phyloP scores from a whole-genome alignment of 495 filamentous ascomycete species.

The Bathelium albidoporum region DNA sequence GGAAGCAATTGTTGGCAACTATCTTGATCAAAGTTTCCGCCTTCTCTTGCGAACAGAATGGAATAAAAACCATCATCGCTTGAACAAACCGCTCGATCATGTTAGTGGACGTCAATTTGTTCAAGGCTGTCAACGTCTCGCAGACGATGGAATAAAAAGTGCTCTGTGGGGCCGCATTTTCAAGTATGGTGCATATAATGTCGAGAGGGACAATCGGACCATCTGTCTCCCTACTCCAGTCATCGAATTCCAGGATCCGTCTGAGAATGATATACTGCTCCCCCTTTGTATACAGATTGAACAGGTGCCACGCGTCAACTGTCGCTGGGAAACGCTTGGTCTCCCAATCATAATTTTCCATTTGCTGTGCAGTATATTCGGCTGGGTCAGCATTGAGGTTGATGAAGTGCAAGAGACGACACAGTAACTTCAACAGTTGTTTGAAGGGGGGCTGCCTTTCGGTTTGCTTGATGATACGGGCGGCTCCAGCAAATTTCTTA shows the following conservation, averaged over 20 bases:
- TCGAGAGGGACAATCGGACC: not conserved
- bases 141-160: not conserved
- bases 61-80: too few relatives aligned
- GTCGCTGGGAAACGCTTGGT: not conserved
- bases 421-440: not conserved
- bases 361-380: not conserved
- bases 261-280: not conserved
- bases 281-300: not conserved
- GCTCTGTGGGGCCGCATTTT: not conserved
- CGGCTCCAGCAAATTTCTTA: not conserved
- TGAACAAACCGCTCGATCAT: not conserved
- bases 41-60: not conserved
- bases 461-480: not conserved
- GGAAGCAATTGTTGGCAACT: not conserved
- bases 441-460: not conserved
- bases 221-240: not conserved
- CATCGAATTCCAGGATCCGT: not conserved
- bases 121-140: not conserved
- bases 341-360: not conserved
- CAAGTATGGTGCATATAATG: not conserved
- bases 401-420: not conserved
- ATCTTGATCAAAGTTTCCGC: not conserved
- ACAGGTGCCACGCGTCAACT: not conserved
- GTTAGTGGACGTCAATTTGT: not conserved
- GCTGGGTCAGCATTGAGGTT: not conserved